These are phyloP conservation scores for Astrothelium subdiscretum DNA, from an alignment of 495 filamentous ascomycete species.

Conservation along the genomic window DNA sequence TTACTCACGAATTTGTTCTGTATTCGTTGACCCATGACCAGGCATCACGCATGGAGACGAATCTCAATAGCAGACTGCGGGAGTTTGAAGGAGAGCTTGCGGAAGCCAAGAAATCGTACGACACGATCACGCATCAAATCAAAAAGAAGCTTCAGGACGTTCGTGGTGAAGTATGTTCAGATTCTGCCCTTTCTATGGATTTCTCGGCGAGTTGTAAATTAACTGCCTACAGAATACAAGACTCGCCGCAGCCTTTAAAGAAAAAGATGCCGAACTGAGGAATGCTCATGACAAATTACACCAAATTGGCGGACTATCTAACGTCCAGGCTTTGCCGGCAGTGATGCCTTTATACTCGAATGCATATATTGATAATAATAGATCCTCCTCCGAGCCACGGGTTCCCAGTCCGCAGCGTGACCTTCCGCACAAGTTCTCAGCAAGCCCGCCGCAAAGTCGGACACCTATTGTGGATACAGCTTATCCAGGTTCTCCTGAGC, in stretches of 20 bases:
- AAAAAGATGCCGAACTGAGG: conserved; percentile 13
- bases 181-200: neutral
- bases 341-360: neutral
- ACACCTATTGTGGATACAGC: neutral
- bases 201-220: neutral
- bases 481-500: neutral
- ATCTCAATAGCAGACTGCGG: neutral
- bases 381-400: too few species aligned
- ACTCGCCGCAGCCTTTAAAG: conserved; percentile 3
- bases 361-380: too few species aligned
- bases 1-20: neutral
- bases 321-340: neutral
- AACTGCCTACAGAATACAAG: conserved; percentile 7
- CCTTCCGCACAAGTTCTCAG: too few species aligned
- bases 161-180: neutral
- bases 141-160: neutral
- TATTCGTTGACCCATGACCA: neutral
- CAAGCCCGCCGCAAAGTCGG: neutral
- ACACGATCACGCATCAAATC: neutral
- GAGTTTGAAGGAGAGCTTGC: neutral
- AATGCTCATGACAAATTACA: conserved; percentile 13
- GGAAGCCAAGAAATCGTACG: neutral
- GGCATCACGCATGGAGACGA: neutral
- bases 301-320: neutral
- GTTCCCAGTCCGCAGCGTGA: too few species aligned